A percentile compares a stretch with the other conserved stretches of the same genome.
Evolutionary conservation across 179 eudicot genomes (phyloP).

Genomic region (Camellia oleifera): DNA sequence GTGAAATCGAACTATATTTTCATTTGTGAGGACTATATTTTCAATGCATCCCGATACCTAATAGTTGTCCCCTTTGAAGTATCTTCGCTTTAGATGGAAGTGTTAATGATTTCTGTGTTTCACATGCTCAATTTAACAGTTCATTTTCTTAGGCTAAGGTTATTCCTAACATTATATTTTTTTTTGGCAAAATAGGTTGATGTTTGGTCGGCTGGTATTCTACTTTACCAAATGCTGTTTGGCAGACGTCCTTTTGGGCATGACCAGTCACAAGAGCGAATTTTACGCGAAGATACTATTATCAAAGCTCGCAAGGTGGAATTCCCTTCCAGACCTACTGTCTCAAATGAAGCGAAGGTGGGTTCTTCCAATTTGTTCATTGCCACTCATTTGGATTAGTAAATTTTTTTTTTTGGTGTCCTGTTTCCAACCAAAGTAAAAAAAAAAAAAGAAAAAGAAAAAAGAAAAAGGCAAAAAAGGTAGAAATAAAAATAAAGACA

Average conservation of each 20-base stretch:
- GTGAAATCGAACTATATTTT: slow-evolving; percentile 10
- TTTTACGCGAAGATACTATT: slow-evolving; percentile 95
- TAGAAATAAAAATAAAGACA: background rate
- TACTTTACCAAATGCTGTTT: slow-evolving; percentile 96
- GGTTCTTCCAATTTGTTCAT: slow-evolving; percentile 2
- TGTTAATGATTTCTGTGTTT: background rate
- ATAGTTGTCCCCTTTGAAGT: background rate
- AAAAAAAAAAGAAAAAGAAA: background rate
- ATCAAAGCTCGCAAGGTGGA: slow-evolving; percentile 96
- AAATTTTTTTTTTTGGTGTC: background rate
- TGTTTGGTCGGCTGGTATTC: slow-evolving; percentile 97
- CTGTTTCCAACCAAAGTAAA: background rate
- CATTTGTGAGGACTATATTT: background rate
- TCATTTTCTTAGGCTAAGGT: background rate
- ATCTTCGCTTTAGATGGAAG: background rate
- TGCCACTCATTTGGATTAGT: background rate
- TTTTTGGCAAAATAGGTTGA: slow-evolving; percentile 38
- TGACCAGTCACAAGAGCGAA: slow-evolving; percentile 92
- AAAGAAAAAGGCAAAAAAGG: background rate
- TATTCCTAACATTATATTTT: background rate
- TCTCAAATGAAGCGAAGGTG: slow-evolving; percentile 89
- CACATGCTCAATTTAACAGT: background rate
- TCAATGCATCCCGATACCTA: background rate
- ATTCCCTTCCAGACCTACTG: slow-evolving; percentile 86
- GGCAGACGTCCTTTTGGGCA: slow-evolving; percentile 99